phyloP scores from a whole-genome alignment of 495 filamentous ascomycete genomes.

The Penicillium samsonianum region DNA sequence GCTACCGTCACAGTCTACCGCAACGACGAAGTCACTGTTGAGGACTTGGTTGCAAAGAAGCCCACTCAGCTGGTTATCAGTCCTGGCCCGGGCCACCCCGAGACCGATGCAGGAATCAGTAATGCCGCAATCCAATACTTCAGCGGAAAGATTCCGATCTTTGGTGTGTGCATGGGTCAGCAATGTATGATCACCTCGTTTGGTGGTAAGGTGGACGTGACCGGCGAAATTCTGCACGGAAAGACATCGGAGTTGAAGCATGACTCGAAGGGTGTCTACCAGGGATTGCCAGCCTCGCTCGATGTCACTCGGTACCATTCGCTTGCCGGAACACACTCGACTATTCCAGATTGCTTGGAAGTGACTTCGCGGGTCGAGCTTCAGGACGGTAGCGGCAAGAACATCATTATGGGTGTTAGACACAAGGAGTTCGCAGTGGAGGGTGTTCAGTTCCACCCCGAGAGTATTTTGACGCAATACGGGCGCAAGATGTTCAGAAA shows the following conservation, averaged over 20 bases:
- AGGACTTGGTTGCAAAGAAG: slow-evolving; percentile 75
- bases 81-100: slow-evolving; percentile 90
- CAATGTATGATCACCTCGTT: slow-evolving; percentile 95
- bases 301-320: slow-evolving; percentile 96
- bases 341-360: slow-evolving; percentile 83
- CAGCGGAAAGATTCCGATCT: slow-evolving; percentile 92
- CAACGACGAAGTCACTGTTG: slow-evolving; percentile 86
- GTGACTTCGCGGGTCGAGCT: slow-evolving; percentile 85
- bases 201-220: slow-evolving; percentile 86
- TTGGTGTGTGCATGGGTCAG: slow-evolving; percentile 98
- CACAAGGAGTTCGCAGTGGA: slow-evolving; percentile 90
- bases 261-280: slow-evolving; percentile 85
- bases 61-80: slow-evolving; percentile 95
- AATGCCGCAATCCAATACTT: slow-evolving; percentile 89
- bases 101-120: slow-evolving; percentile 87
- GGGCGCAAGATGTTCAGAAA: slow-evolving; percentile 89
- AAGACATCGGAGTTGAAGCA: slow-evolving; percentile 91
- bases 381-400: slow-evolving; percentile 57
- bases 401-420: slow-evolving; percentile 93
- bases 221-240: slow-evolving; percentile 94
- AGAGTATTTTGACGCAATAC: slow-evolving; percentile 90
- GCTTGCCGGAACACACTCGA: slow-evolving; percentile 87
- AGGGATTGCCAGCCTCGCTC: slow-evolving; percentile 70
- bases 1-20: slow-evolving; percentile 84
- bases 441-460: slow-evolving; percentile 96